A percentile compares a stretch with the other conserved stretches of the same genome.
Evolutionary conservation across 129 eudicot species (phyloP).

Genomic region (Lactuca saligna): DNA sequence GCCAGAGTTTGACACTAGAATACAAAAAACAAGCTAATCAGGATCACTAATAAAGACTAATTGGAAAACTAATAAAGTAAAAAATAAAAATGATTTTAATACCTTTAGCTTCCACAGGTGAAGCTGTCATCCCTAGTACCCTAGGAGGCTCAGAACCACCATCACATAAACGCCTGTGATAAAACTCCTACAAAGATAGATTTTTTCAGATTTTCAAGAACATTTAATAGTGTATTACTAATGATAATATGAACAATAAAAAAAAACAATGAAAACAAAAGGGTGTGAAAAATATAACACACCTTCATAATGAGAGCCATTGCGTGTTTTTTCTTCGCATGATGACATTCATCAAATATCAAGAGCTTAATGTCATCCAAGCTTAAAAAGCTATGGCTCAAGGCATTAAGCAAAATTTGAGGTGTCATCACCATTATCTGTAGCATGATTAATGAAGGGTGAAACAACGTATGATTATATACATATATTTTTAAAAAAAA

Average conservation of each 20-base stretch:
- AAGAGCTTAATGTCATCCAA: constrained; percentile 59
- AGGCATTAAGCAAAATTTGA: constrained; percentile 58
- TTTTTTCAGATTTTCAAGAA: constrained; percentile 15
- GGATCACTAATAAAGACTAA: not conserved
- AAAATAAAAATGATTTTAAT: not conserved
- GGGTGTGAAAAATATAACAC: constrained; percentile 15
- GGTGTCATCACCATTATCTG: constrained; percentile 97
- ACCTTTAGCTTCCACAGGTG: constrained; percentile 91
- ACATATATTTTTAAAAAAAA: too few relatives aligned
- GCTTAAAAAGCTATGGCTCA: constrained; percentile 62
- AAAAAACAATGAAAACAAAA: not conserved
- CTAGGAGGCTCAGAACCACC: constrained; percentile 53
- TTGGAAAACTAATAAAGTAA: too few relatives aligned
- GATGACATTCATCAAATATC: constrained; percentile 95
- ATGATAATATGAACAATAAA: not conserved
- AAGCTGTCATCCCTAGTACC: constrained; percentile 96
- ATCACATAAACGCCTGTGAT: constrained; percentile 43
- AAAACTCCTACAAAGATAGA: constrained; percentile 56
- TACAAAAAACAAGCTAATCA: constrained; percentile 10
- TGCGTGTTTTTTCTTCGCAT: constrained; percentile 75
- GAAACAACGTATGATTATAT: not conserved
- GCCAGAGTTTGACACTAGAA: constrained; percentile 45
- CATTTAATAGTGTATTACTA: not conserved
- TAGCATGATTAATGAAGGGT: not conserved
- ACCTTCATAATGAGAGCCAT: constrained; percentile 88